Percentiles rank a stretch among this genome's conserved stretches.
Conservation (phyloP, 116 monocot species). For the Iris pallida region DNA sequence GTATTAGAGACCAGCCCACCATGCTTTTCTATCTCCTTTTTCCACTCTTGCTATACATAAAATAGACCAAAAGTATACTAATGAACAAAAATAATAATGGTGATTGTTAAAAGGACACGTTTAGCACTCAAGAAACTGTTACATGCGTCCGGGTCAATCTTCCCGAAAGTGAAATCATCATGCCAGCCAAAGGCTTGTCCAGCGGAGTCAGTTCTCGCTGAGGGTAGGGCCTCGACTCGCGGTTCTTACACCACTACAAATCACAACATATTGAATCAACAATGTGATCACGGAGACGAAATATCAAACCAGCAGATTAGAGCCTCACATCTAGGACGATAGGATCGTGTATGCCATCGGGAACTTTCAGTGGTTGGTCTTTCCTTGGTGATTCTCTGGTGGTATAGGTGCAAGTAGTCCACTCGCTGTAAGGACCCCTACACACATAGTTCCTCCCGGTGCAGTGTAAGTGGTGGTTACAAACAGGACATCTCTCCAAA, state of each 20-base stretch:
- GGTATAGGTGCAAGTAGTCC: constrained; percentile 49
- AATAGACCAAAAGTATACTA: constrained; percentile 1
- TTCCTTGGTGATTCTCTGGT: constrained; percentile 41
- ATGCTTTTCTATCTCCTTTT: constrained; percentile 60
- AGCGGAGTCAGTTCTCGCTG: constrained; percentile 21
- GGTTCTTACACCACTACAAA: constrained; percentile 43
- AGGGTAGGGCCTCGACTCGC: constrained; percentile 31
- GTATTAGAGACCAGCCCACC: constrained; percentile 62
- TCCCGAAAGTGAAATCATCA: constrained; percentile 55
- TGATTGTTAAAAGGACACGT: too few relatives aligned
- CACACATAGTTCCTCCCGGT: constrained; percentile 48
- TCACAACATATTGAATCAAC: not conserved
- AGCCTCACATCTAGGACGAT: constrained; percentile 35
- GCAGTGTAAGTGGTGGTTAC: constrained; percentile 38
- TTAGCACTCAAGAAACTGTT: not conserved
- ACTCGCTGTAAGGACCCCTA: constrained; percentile 48
- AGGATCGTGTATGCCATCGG: constrained; percentile 38
- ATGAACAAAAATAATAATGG: not conserved
- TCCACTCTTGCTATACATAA: constrained; percentile 38
- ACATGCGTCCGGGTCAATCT: constrained; percentile 62
- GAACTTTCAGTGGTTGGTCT: constrained; percentile 31
- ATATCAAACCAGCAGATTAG: not conserved
- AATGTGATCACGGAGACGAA: not conserved
- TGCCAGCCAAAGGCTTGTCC: constrained; percentile 50
- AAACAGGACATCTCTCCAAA: constrained; percentile 51